These are phyloP conservation scores for Candida nanaspora DNA, from an alignment of 805 yeast genomes.

Conservation along the genomic window DNA sequence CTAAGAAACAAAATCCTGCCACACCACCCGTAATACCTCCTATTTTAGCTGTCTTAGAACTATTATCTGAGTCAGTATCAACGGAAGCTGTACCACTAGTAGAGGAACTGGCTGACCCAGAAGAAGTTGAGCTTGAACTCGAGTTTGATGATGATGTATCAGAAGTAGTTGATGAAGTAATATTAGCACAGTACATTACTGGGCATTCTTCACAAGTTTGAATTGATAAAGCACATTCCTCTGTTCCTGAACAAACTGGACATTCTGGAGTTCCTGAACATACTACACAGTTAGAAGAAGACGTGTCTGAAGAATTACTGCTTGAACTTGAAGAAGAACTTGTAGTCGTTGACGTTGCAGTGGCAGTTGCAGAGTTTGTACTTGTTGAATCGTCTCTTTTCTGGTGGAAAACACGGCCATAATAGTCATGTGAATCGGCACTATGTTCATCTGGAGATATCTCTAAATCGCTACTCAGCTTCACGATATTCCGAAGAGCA, in stretches of 20 bases:
- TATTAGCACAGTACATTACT: slow-evolving; percentile 38
- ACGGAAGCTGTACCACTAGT: too few species aligned
- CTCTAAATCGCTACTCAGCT: neutral
- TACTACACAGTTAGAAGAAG: slow-evolving; percentile 15
- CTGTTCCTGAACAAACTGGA: slow-evolving; percentile 46
- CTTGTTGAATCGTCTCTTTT: neutral
- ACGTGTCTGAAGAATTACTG: neutral
- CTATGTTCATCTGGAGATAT: too few species aligned
- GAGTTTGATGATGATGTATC: slow-evolving; percentile 8
- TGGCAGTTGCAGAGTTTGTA: neutral
- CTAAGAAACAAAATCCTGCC: slow-evolving; percentile 46
- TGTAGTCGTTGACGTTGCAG: neutral
- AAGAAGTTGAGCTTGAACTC: neutral
- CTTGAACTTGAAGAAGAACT: neutral
- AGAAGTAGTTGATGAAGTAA: slow-evolving; percentile 10
- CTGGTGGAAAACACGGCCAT: too few species aligned
- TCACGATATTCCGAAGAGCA: neutral
- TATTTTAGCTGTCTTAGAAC: slow-evolving; percentile 20
- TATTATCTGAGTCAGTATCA: slow-evolving; percentile 3
- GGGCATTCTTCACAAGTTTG: slow-evolving; percentile 58
- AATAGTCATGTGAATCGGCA: too few species aligned
- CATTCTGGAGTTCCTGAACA: slow-evolving; percentile 35
- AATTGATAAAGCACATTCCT: slow-evolving; percentile 47
- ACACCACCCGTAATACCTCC: slow-evolving; percentile 74
- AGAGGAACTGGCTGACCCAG: neutral